Conservation (phyloP, 352 stramenopile genomes). For the Thalassiosira ordinaria region DNA sequence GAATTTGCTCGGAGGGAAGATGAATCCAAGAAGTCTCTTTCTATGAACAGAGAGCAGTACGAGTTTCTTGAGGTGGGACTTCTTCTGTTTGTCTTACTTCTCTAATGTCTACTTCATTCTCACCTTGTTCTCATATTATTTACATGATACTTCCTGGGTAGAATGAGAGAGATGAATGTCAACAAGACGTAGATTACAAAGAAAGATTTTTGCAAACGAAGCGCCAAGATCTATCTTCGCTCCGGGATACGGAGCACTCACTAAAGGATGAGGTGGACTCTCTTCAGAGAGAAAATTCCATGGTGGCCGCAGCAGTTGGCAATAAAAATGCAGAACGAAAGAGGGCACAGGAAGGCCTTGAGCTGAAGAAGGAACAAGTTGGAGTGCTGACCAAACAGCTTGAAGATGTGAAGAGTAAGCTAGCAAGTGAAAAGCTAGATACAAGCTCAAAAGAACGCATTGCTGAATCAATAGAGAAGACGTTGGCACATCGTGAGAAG, state of each 20-base stretch:
- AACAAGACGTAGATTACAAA: slow-evolving; percentile 45
- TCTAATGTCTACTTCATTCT: too few relatives aligned
- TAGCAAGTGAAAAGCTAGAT: slow-evolving; percentile 53
- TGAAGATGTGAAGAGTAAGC: slow-evolving; percentile 86
- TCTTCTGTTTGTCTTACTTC: too few relatives aligned
- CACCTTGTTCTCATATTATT: too few relatives aligned
- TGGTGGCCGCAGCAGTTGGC: slow-evolving; percentile 29
- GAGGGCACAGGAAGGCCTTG: slow-evolving; percentile 13
- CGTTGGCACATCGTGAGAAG: slow-evolving; percentile 65
- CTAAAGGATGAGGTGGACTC: slow-evolving; percentile 47
- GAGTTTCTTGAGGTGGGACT: slow-evolving; percentile 87
- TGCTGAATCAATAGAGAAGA: slow-evolving; percentile 88
- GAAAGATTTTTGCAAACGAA: slow-evolving; percentile 43
- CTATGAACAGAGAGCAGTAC: slow-evolving; percentile 79
- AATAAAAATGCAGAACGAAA: slow-evolving; percentile 41
- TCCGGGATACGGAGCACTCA: slow-evolving; percentile 33
- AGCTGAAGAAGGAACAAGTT: slow-evolving; percentile 72
- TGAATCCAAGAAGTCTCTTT: slow-evolving; percentile 23
- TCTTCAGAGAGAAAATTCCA: slow-evolving; percentile 42
- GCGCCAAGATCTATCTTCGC: slow-evolving; percentile 48
- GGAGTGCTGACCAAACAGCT: slow-evolving; percentile 84
- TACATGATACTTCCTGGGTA: slow-evolving; percentile 31
- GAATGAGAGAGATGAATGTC: slow-evolving; percentile 46
- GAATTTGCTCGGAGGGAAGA: slow-evolving; percentile 69
- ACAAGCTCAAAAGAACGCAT: slow-evolving; percentile 85